Base-by-base conservation (phyloP, 257 asterid genomes). In the Knoxia roxburghii region DNA sequence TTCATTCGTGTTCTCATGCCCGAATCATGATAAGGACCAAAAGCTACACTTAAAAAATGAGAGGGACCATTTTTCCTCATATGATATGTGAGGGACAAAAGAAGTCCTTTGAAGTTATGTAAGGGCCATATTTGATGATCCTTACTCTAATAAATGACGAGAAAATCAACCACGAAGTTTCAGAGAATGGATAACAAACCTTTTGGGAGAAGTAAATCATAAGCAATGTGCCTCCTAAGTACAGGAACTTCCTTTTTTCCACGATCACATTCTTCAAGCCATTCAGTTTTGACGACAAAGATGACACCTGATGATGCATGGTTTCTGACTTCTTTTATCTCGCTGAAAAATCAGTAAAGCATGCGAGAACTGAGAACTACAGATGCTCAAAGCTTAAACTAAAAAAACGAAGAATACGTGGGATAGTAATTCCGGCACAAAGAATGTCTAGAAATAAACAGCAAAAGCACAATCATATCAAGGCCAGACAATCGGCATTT, bases 181-280 rank as follows among this genome's bases (percentile, higher is more conserved):
- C 27, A 48, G 23, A 64, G 68, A 75, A 35, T 32, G 52, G 65
- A 27, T 54, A 27, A 32, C 50, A 56, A 58, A 94, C 99, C 99
- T 86, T 82, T 94, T 30, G 95, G 99, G 72, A 90, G 87, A 78
- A 94, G 89, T 60, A 90, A 60, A 82, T 94, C 95, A 80, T 83
- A 73, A 76, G 97, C 96, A 69, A 85, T 88, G 78, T 94, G 99
- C 77, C 81, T 79, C 76, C 78, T 82, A 67, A 76, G 85, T 21
- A 94, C 96, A 73, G 90, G 83, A 78, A 85, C 80, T 78, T 94
- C 99, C 68, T 87, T 90, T 84, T 79, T 90, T 76, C 70, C 79
- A 33, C 63, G 74, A 74, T 72, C 79, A 78, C 99, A 90, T 65
- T 94, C 96, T 80, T 88, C 96, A 68, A 94, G 96, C 99, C 99